Evolutionary conservation across 306 rosid species (phyloP), one percentile per base, ranked within the genome.

Genomic region (Vicia villosa): DNA sequence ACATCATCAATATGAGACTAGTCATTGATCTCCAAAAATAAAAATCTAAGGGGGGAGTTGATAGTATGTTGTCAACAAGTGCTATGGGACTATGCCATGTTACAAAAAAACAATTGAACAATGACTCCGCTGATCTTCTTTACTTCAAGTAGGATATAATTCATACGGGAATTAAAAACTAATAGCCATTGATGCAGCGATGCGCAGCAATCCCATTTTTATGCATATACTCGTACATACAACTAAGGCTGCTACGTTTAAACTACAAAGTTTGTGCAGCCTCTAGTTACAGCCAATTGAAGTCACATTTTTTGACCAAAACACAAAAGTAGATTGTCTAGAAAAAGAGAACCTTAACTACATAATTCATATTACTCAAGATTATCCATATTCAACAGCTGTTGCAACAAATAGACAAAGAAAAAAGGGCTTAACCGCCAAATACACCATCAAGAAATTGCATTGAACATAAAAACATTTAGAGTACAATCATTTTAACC

Each of bases 1-100:
- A 63, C 26, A 77, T 28, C 71, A 77, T 24, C 49, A 47, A 82
- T 26, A 58, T 49, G 61, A 70, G 38, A 75, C 54, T 47, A 9
- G 21, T 71, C 63, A 79, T 46, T 24, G 65, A 76, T 50, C 56
- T 13, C 38, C 22, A 55, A 66, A 28, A 30, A 65, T 19, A 63
- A 59, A 72, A 30, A 9, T 21, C 40, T 30, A 45, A 64, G 67
- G 61, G 16, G 30, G 22, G 67, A 52, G 65, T 11, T 30, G 15
- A 69, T 14, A 56, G 47, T 22, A 56, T 67, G 41, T 26, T 3
- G 7, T 36, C 66, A 68, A 63, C 21, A 38, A 46, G 45, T 52
- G 24, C 30, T 49, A 5, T 4, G 10, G 56, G 67, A 38, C 46
- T 17, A 43, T 54, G 60, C n/a, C 66, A 42, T 28, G 69, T 20